phyloP scores from a whole-genome alignment of 176 grass and related monocot genomes.

The Musa acuminata region DNA sequence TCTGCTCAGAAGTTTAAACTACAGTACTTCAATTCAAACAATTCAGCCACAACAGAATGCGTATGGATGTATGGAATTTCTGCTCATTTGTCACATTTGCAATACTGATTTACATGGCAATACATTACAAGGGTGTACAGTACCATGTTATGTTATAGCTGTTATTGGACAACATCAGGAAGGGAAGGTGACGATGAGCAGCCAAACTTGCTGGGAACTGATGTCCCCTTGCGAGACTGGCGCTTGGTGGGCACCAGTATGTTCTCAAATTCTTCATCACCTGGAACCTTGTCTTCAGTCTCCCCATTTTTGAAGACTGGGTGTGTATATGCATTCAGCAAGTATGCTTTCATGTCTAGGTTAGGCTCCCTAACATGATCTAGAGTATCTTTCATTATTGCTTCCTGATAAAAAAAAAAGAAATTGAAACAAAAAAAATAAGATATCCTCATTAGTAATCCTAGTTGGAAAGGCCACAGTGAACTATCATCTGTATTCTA shows the following conservation, averaged over 20 bases:
- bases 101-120: neutral
- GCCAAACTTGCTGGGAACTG: constrained; percentile 52
- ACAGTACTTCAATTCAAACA: no score
- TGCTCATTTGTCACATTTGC: no score
- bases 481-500: no score
- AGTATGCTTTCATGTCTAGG: constrained; percentile 62
- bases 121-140: neutral
- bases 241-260: constrained; percentile 79
- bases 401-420: constrained; percentile 60
- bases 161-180: constrained; percentile 41
- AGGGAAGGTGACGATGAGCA: constrained; percentile 42
- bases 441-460: neutral
- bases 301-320: constrained; percentile 76
- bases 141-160: neutral
- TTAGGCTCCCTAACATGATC: constrained; percentile 74
- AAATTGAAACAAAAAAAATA: neutral
- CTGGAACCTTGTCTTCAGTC: constrained; percentile 40
- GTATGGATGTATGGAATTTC: no score
- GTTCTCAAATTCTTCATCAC: constrained; percentile 36
- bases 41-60: no score
- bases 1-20: no score
- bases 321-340: constrained; percentile 61
- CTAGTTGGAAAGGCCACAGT: no score
- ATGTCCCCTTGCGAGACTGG: constrained; percentile 63
- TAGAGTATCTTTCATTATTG: constrained; percentile 81